Conservation (phyloP, 805 yeast species). For the Wickerhamiella brachini region DNA sequence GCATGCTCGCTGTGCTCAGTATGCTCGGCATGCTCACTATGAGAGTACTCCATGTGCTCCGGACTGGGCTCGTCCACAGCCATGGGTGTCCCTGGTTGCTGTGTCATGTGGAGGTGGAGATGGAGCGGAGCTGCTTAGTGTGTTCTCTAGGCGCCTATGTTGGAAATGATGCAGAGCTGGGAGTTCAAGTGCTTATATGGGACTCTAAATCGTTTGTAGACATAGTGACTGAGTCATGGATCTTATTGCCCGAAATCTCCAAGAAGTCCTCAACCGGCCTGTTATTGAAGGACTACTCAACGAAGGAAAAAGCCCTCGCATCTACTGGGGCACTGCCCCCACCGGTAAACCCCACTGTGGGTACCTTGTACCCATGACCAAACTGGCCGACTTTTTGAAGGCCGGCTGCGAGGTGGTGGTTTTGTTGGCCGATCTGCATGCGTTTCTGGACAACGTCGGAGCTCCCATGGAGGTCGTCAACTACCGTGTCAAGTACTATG, state of each 20-base stretch:
- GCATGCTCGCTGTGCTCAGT: not conserved
- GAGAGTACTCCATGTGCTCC: not conserved
- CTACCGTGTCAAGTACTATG: slow-evolving; percentile 84
- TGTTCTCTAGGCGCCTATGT: not conserved
- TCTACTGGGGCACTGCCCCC: slow-evolving; percentile 99
- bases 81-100: not conserved
- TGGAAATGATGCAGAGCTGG: too few relatives aligned
- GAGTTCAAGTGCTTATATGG: too few relatives aligned
- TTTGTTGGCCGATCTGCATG: slow-evolving; percentile 88
- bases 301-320: slow-evolving; percentile 65
- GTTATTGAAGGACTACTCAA: slow-evolving; percentile 75
- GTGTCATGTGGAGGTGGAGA: too few relatives aligned
- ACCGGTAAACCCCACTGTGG: slow-evolving; percentile 99
- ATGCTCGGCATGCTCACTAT: not conserved
- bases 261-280: slow-evolving; percentile 81
- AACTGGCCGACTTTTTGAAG: slow-evolving; percentile 81
- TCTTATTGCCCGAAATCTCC: slow-evolving; percentile 72
- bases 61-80: not conserved
- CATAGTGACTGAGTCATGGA: slow-evolving; percentile 26
- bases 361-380: slow-evolving; percentile 95
- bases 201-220: too few relatives aligned
- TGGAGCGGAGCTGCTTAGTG: too few relatives aligned
- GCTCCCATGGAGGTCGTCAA: slow-evolving; percentile 88
- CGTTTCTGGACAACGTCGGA: slow-evolving; percentile 95
- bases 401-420: slow-evolving; percentile 95